Conservation (phyloP, 257 asterid species). For the Jaltomata sinuosa region DNA sequence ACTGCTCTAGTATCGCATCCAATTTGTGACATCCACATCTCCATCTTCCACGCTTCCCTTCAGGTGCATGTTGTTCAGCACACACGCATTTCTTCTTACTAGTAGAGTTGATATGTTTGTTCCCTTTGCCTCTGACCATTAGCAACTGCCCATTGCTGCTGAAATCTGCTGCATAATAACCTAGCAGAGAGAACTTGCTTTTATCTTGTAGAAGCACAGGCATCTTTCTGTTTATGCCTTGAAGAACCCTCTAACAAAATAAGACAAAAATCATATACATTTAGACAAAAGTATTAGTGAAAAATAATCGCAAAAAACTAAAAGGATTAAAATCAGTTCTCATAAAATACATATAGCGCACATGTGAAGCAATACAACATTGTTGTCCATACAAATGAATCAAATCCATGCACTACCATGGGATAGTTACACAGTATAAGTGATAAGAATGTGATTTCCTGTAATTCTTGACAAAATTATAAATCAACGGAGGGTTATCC, state of each 20-base stretch:
- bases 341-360: background rate
- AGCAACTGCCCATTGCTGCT: slow-evolving; percentile 19
- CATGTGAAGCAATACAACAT: background rate
- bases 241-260: slow-evolving; percentile 42
- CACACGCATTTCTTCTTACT: slow-evolving; percentile 3
- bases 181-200: slow-evolving; percentile 51
- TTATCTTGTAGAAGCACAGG: slow-evolving; percentile 56
- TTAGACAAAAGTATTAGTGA: background rate
- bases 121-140: slow-evolving; percentile 13
- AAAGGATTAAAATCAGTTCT: background rate
- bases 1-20: slow-evolving; percentile 23
- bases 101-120: background rate
- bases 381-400: background rate
- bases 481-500: background rate
- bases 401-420: background rate
- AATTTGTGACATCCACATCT: slow-evolving; percentile 55
- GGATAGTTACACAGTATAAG: background rate
- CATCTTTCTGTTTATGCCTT: slow-evolving; percentile 45
- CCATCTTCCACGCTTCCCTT: slow-evolving; percentile 12
- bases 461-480: background rate
- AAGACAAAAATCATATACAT: background rate
- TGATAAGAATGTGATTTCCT: background rate
- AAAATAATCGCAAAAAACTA: background rate
- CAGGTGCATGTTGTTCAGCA: background rate
- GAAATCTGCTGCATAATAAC: slow-evolving; percentile 35